These are phyloP conservation scores for Bipolaris victoriae DNA, from an alignment of 2,329 filamentous ascomycete species.

Conservation along the genomic window DNA sequence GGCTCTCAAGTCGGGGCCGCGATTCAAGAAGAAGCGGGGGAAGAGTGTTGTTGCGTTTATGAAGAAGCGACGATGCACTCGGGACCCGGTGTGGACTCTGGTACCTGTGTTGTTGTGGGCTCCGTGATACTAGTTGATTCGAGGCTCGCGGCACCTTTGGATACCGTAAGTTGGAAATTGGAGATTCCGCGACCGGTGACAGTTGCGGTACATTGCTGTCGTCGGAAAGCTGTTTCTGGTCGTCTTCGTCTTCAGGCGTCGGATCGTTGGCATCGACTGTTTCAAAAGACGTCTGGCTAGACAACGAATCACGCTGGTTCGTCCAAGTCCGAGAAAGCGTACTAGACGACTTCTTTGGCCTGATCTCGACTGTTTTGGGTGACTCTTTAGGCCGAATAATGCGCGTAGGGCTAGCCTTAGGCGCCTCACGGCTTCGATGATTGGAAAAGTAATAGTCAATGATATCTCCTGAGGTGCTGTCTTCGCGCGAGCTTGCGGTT, in stretches of 20 bases:
- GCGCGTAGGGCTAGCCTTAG: constrained; percentile 23
- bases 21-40: constrained; percentile 45
- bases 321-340: constrained; percentile 37
- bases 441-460: constrained; percentile 48
- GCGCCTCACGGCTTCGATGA: constrained; percentile 12
- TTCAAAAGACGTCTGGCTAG: constrained; percentile 55
- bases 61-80: constrained; percentile 18
- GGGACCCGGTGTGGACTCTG: constrained; percentile 14
- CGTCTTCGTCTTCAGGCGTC: constrained; percentile 54
- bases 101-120: constrained; percentile 17
- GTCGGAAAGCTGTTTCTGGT: constrained; percentile 40
- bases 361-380: constrained; percentile 27
- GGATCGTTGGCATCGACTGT: constrained; percentile 53
- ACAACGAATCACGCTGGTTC: constrained; percentile 41
- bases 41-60: constrained; percentile 26
- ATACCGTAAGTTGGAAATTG: constrained; percentile 54
- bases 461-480: constrained; percentile 37
- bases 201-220: constrained; percentile 34
- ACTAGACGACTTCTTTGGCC: constrained; percentile 36
- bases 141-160: constrained; percentile 56
- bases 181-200: constrained; percentile 53
- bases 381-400: constrained; percentile 23
- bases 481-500: constrained; percentile 30
- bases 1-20: constrained; percentile 21
- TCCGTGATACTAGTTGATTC: constrained; percentile 54